These are phyloP conservation scores for Fomitopsis betulina DNA, from an alignment of 1,284 basidiomycete genomes.

Conservation along the genomic window DNA sequence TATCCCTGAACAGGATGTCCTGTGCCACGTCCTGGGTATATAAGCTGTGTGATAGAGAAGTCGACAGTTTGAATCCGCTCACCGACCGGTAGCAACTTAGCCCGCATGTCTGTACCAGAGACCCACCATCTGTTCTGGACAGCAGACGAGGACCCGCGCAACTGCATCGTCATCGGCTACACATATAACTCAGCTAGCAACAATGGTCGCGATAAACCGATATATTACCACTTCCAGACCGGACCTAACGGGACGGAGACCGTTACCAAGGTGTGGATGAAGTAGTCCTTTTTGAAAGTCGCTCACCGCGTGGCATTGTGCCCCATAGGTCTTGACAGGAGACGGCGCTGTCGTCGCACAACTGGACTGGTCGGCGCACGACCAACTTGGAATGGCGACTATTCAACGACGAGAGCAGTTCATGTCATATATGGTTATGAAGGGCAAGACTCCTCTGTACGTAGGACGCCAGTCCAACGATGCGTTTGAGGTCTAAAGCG, in stretches of 20 bases:
- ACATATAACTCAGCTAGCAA: conserved; percentile 2
- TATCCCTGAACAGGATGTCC: not conserved
- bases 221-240: conserved; percentile 67
- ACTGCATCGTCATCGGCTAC: conserved; percentile 58
- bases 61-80: not conserved
- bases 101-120: conserved; percentile 1
- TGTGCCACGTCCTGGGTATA: conserved; percentile 1
- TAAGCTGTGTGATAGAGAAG: not conserved
- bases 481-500: not conserved
- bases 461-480: conserved; percentile 2
- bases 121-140: conserved; percentile 61
- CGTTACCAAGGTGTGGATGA: conserved; percentile 43
- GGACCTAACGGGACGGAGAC: conserved; percentile 23
- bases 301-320: not conserved
- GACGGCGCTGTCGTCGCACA: conserved; percentile 49
- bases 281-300: not conserved
- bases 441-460: conserved; percentile 47
- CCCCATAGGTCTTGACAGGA: conserved; percentile 34
- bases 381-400: conserved; percentile 52
- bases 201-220: conserved; percentile 42
- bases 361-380: conserved; percentile 55
- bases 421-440: conserved; percentile 58
- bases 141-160: conserved; percentile 58
- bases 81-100: not conserved
- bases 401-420: conserved; percentile 50